These are phyloP conservation scores for Elongisporangium undulatum DNA, from an alignment of 352 stramenopile genomes.

Conservation along the genomic window DNA sequence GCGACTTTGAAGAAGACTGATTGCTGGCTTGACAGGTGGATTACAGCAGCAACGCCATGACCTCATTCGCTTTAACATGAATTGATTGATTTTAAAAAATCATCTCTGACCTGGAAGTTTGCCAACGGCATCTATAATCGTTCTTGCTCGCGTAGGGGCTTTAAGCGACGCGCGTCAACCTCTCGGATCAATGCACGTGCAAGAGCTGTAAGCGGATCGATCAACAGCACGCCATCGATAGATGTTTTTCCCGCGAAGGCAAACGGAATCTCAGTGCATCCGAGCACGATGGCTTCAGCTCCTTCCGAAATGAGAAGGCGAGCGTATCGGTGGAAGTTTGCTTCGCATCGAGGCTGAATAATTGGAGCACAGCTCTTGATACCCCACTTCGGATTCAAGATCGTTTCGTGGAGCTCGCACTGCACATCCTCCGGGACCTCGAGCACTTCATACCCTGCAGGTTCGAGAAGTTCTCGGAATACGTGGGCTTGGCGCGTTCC, in stretches of 20 bases:
- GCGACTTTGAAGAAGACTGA: constrained; percentile 39
- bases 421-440: constrained; percentile 28
- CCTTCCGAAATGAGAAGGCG: constrained; percentile 22
- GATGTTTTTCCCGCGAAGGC: constrained; percentile 20
- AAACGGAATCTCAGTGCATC: constrained; percentile 53
- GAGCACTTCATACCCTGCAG: constrained; percentile 29
- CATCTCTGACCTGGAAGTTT: background rate
- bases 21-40: background rate
- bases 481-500: constrained; percentile 29
- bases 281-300: constrained; percentile 36
- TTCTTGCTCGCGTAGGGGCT: constrained; percentile 17
- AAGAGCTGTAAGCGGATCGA: constrained; percentile 42
- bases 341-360: constrained; percentile 25
- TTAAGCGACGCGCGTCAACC: constrained; percentile 30
- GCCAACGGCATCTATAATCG: background rate
- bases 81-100: background rate
- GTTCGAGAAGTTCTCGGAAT: constrained; percentile 39
- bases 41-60: background rate
- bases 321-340: constrained; percentile 39
- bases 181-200: constrained; percentile 46
- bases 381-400: constrained; percentile 41
- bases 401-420: constrained; percentile 42
- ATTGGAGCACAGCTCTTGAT: constrained; percentile 46
- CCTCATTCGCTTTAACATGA: too few relatives aligned
- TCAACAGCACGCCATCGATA: constrained; percentile 29